These are phyloP conservation scores for Ottelia alismoides DNA, from an alignment of 106 monocot genomes.

Conservation along the genomic window DNA sequence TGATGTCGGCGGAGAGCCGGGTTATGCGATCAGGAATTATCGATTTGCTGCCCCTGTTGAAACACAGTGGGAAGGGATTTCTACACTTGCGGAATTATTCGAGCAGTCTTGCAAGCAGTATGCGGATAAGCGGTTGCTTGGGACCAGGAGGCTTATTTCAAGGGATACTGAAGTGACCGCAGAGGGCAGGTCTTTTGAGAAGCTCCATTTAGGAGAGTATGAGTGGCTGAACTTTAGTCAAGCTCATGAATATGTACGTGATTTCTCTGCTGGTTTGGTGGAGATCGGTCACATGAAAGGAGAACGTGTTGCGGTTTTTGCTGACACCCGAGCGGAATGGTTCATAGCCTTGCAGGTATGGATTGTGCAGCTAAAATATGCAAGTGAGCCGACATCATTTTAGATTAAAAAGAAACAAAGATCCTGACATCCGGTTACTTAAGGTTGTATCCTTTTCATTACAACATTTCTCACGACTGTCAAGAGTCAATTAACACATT, in stretches of 20 bases:
- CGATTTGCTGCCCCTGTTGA: conserved; percentile 49
- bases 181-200: conserved; percentile 89
- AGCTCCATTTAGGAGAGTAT: conserved; percentile 79
- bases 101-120: conserved; percentile 63
- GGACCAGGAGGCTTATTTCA: conserved; percentile 59
- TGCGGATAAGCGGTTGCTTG: conserved; percentile 37
- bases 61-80: conserved; percentile 63
- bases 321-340: conserved; percentile 91
- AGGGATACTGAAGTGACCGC: conserved; percentile 43
- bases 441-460: too few species aligned
- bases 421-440: too few species aligned
- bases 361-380: too few species aligned
- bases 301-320: conserved; percentile 81
- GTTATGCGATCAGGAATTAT: conserved; percentile 65
- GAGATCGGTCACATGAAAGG: conserved; percentile 49
- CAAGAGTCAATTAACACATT: too few species aligned
- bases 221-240: conserved; percentile 68
- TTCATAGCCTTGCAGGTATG: conserved; percentile 85
- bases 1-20: conserved; percentile 73
- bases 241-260: conserved; percentile 46
- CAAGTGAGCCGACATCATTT: too few species aligned
- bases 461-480: too few species aligned
- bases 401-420: too few species aligned
- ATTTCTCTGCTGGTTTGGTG: conserved; percentile 70
- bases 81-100: conserved; percentile 78